phyloP scores from a whole-genome alignment of 73 alveolate genomes.

The Symbiodinium pilosum region DNA sequence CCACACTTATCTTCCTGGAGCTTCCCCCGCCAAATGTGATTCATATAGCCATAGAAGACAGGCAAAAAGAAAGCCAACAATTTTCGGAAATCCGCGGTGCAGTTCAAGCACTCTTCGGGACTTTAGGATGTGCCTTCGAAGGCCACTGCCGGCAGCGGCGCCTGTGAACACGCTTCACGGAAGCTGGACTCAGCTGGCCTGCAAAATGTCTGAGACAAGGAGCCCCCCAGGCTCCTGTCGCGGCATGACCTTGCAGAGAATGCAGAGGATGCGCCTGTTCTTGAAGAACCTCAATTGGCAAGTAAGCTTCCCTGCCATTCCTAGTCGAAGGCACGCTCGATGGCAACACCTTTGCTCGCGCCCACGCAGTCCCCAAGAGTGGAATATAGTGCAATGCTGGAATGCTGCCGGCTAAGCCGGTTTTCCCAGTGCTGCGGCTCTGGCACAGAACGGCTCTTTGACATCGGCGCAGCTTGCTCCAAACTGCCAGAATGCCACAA shows the following conservation, averaged over 20 bases:
- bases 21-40: no score
- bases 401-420: not conserved
- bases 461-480: not conserved
- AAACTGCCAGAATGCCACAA: not conserved
- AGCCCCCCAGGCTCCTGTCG: slow-evolving; percentile 3
- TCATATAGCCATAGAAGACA: no score
- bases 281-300: not conserved
- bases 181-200: not conserved
- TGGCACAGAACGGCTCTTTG: not conserved
- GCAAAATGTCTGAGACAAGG: not conserved
- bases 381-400: no score
- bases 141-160: slow-evolving; percentile 79
- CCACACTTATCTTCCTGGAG: not conserved
- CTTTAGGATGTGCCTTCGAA: slow-evolving; percentile 6
- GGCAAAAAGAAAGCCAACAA: no score
- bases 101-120: not conserved
- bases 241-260: not conserved
- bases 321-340: not conserved
- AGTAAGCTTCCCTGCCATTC: not conserved
- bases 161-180: no score
- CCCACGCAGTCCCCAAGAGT: no score
- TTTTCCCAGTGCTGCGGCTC: not conserved
- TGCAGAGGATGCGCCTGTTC: not conserved
- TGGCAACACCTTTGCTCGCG: not conserved
- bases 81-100: not conserved